phyloP scores from a whole-genome alignment of 176 grass and related monocot genomes.

The Calamus simplicifolius region DNA sequence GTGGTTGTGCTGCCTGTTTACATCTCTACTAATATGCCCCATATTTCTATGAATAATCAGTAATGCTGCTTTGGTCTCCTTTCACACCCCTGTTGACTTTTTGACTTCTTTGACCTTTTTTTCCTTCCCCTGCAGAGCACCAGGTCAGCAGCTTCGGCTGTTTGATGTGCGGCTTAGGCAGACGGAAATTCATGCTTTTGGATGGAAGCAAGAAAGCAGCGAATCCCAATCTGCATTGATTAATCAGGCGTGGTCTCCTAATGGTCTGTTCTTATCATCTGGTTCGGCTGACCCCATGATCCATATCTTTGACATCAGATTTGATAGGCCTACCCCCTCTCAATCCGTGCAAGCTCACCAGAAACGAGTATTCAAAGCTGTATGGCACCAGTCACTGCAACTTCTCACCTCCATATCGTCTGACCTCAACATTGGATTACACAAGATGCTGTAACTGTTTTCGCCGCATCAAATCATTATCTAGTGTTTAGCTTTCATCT shows the following conservation, averaged over 20 bases:
- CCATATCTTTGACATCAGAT: conserved; percentile 90
- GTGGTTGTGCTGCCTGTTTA: no score
- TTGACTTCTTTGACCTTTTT: not conserved
- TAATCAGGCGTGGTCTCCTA: conserved; percentile 94
- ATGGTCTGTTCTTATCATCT: conserved; percentile 68
- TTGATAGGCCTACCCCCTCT: conserved; percentile 47
- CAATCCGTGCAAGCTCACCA: conserved; percentile 81
- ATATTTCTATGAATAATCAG: no score
- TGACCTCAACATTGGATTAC: conserved; percentile 81
- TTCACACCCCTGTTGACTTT: not conserved
- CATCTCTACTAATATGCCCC: no score
- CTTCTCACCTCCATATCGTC: conserved; percentile 88
- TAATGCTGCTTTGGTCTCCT: no score
- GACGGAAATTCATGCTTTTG: conserved; percentile 70
- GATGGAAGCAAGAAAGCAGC: conserved; percentile 88
- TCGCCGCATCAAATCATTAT: no score
- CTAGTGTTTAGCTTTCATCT: no score
- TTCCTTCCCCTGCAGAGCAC: conserved; percentile 37
- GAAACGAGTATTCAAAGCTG: conserved; percentile 91
- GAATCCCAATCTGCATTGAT: conserved; percentile 95
- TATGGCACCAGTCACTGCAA: conserved; percentile 72
- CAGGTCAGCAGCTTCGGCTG: conserved; percentile 62
- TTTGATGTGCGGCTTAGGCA: conserved; percentile 77
- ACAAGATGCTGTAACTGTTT: conserved; percentile 19
- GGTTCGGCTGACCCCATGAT: conserved; percentile 80